Evolutionary conservation across 2,329 filamentous ascomycete genomes (phyloP).

Genomic region (Xylaria sp.): DNA sequence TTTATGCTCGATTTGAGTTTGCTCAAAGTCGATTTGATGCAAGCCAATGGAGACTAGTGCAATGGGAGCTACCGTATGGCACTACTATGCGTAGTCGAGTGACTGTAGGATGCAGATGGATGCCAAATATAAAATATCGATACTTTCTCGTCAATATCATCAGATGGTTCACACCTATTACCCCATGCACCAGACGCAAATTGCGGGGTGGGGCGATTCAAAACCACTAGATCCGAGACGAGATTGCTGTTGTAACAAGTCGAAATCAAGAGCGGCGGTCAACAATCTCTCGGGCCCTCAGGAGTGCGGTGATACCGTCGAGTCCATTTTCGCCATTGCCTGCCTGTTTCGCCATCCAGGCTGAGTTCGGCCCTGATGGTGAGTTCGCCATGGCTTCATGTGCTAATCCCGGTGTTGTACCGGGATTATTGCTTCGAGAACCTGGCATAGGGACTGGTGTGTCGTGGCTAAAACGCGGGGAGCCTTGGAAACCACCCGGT

Average conservation of each 20-base stretch:
- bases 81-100: not conserved
- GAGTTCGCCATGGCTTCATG: constrained; percentile 26
- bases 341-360: constrained; percentile 31
- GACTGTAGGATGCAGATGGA: not conserved
- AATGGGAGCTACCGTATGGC: not conserved
- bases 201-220: not conserved
- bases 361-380: constrained; percentile 33
- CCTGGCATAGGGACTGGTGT: constrained; percentile 34
- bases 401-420: constrained; percentile 11
- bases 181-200: not conserved
- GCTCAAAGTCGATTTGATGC: not conserved
- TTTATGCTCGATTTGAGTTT: not conserved
- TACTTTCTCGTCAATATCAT: not conserved
- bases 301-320: constrained; percentile 69
- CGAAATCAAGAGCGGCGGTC: constrained; percentile 53
- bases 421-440: constrained; percentile 29
- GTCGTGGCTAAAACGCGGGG: constrained; percentile 37
- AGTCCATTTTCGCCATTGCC: constrained; percentile 50
- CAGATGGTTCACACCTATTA: no score
- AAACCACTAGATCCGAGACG: not conserved
- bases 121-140: not conserved
- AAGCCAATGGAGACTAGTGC: not conserved
- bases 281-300: constrained; percentile 70
- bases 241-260: not conserved
- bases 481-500: constrained; percentile 24